phyloP scores from a whole-genome alignment of 169 alveolate species.

The Perkinsus marinus region DNA sequence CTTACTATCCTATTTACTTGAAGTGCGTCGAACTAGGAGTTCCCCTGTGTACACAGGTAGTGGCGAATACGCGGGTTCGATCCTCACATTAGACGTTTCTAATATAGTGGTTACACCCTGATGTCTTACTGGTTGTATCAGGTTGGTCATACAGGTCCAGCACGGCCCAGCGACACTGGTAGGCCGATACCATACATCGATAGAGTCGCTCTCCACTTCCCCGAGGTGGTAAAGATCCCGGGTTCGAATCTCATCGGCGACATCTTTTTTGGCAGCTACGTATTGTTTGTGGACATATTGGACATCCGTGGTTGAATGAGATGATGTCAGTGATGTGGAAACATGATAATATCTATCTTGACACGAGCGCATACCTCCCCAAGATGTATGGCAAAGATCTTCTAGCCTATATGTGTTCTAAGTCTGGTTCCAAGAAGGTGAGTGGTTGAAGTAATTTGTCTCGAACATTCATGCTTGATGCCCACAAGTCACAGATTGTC shows the following conservation, averaged over 20 bases:
- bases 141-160: not conserved
- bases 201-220: not conserved
- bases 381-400: not conserved
- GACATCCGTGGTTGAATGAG: not conserved
- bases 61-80: not conserved
- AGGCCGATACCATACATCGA: not conserved
- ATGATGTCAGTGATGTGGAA: not conserved
- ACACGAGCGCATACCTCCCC: not conserved
- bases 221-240: not conserved
- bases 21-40: not conserved
- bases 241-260: not conserved
- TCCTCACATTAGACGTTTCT: no score
- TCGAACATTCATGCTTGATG: no score
- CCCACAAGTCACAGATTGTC: no score
- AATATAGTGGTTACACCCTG: no score
- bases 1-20: not conserved
- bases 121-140: not conserved
- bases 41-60: not conserved
- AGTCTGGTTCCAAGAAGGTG: not conserved
- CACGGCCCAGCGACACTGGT: not conserved
- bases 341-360: not conserved
- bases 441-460: no score
- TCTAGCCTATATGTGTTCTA: not conserved
- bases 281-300: not conserved
- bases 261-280: not conserved